Evolutionary conservation across 805 yeast genomes (phyloP), one percentile per base, ranked within the genome.

Genomic region (Saturnispora silvae): DNA sequence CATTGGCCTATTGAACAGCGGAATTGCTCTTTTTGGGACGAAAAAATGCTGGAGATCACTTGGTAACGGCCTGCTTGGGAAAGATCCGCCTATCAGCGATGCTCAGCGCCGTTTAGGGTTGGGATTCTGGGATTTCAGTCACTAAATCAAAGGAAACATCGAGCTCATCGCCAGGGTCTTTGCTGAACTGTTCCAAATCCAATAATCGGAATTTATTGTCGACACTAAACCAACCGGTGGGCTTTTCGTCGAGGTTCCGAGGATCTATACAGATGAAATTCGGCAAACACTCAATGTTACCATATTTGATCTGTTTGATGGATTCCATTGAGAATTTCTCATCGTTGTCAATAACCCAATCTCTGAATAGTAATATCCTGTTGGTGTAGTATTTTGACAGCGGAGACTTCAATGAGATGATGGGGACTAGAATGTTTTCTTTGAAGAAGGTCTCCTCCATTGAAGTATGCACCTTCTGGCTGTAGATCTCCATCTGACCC

Each of bases 121-220:
- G 71, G 69, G 52, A 72, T 63, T 45, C 77, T 81, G 16, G 67
- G 75, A 34, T 32, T 32, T 32, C 35, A 22, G n/a, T 22, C 9
- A 15, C 20, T 5, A 15, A 23, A n/a, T 32, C 24, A 5, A 23
- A 16, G 10, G 11, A 5, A 8, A 4, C 5, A 4, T 30, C 28
- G n/a, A 10, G 9, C 18, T 20, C 22, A 30, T 11, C 19, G 11
- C 4, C 13, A 4, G 5, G 11, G 15, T 26, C 40, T 11, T 28
- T 32, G 10, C n/a, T 15, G 8, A 18, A 19, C n/a, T 18, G 16
- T 20, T 41, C 38, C 9, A 31, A 32, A 35, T 50, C 52, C 3
- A 41, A 18, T 5, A 47, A 35, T 13, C 42, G 33, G 18, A 37
- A 38, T 13, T 38, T 37, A 14, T 45, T 45, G 20, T 42, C 40